phyloP scores from a whole-genome alignment of 345 rosid species.

The Gossypium herbaceum region DNA sequence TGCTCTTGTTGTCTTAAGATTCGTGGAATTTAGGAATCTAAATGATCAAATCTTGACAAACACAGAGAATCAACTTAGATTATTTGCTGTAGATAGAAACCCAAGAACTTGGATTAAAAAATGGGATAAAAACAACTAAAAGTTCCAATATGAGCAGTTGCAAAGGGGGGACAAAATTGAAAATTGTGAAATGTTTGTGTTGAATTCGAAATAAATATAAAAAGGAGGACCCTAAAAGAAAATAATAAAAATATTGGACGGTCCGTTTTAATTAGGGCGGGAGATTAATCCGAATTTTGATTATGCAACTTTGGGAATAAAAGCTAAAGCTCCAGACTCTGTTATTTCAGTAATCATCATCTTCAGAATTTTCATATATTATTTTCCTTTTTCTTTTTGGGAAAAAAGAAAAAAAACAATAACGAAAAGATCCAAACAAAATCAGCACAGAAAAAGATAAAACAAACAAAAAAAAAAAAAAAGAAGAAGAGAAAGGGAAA shows the following conservation, averaged over 20 bases:
- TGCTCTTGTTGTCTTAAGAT: background rate
- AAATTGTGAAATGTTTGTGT: background rate
- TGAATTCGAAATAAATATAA: background rate
- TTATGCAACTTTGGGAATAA: conserved; percentile 9
- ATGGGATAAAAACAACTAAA: background rate
- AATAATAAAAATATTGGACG: background rate
- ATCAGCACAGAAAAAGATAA: conserved; percentile 13
- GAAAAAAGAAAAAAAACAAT: background rate
- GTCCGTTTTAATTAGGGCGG: conserved; percentile 38
- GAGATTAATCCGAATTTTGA: conserved; percentile 42
- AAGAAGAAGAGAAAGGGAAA: background rate
- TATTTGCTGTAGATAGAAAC: background rate
- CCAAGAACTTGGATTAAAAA: background rate
- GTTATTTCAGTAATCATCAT: conserved; percentile 12
- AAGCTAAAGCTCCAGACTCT: conserved; percentile 6
- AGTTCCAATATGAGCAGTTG: background rate
- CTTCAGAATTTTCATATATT: conserved; percentile 8
- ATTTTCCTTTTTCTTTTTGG: background rate
- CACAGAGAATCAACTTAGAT: background rate
- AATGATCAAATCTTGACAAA: background rate
- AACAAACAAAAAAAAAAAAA: background rate
- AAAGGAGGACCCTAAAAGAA: background rate
- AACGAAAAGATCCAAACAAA: conserved; percentile 3
- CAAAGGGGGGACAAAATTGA: background rate
- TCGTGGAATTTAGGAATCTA: background rate